Conservation (phyloP, 306 rosid species). For the Cucurbita maxima region DNA sequence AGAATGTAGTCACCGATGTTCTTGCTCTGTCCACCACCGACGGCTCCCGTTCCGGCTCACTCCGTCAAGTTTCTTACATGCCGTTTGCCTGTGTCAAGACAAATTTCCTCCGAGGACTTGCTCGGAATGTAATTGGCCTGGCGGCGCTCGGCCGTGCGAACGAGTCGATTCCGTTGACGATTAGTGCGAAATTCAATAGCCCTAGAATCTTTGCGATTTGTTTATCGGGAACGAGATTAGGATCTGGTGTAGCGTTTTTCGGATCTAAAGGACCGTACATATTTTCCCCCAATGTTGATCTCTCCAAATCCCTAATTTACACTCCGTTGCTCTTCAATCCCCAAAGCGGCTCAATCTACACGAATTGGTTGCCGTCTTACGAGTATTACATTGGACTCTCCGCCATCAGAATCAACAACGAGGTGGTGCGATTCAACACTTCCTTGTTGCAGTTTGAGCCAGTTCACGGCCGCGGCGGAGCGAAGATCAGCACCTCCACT, state of each 20-base stretch:
- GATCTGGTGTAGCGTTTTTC: slow-evolving; percentile 20
- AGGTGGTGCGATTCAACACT: slow-evolving; percentile 16
- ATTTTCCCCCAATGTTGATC: slow-evolving; percentile 21
- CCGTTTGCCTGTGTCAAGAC: slow-evolving; percentile 19
- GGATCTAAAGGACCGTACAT: slow-evolving; percentile 17
- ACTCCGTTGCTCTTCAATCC: slow-evolving; percentile 24
- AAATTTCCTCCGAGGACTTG: slow-evolving; percentile 21
- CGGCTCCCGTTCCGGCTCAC: slow-evolving; percentile 7
- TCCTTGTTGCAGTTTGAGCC: slow-evolving; percentile 24
- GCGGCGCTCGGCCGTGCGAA: slow-evolving; percentile 26
- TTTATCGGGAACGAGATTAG: slow-evolving; percentile 10
- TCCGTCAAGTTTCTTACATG: slow-evolving; percentile 8
- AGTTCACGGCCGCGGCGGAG: slow-evolving; percentile 40
- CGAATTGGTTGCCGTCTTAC: slow-evolving; percentile 21
- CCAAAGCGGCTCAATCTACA: slow-evolving; percentile 14
- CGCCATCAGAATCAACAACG: slow-evolving; percentile 17
- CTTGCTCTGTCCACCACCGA: slow-evolving; percentile 19
- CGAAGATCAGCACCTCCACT: slow-evolving; percentile 53
- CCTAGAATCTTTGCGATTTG: slow-evolving; percentile 23
- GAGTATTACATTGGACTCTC: slow-evolving; percentile 30
- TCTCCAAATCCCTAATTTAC: slow-evolving; percentile 28
- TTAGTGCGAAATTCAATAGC: slow-evolving; percentile 7
- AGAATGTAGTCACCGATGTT: slow-evolving; percentile 15
- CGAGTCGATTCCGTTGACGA: slow-evolving; percentile 24
- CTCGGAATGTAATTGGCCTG: slow-evolving; percentile 11